phyloP scores from a whole-genome alignment of 805 yeast genomes.

The Kodamaea restingae region DNA sequence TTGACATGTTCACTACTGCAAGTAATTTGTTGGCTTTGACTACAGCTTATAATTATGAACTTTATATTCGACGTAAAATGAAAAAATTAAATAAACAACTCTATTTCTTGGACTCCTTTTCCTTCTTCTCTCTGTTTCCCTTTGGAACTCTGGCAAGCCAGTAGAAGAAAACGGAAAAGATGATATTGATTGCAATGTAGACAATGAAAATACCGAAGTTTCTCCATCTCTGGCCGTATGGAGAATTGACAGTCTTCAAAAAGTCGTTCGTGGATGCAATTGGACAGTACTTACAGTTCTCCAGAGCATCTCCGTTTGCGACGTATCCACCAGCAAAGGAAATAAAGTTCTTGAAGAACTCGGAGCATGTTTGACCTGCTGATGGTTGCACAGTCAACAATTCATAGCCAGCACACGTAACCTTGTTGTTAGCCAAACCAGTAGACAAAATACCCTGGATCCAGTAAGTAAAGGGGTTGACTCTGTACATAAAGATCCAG shows the following conservation, averaged over 20 bases:
- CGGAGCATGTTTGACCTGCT: constrained; percentile 58
- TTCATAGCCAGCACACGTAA: constrained; percentile 26
- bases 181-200: constrained; percentile 32
- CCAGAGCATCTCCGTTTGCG: constrained; percentile 45
- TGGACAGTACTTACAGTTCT: constrained; percentile 50
- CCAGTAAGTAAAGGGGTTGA: constrained; percentile 69
- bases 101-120: constrained; percentile 1
- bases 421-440: constrained; percentile 47
- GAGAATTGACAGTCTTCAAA: constrained; percentile 44
- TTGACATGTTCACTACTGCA: no score
- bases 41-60: no score
- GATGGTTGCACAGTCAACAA: constrained; percentile 38
- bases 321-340: constrained; percentile 52
- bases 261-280: constrained; percentile 54
- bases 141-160: constrained; percentile 72
- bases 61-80: no score
- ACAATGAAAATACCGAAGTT: constrained; percentile 52
- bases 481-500: constrained; percentile 81
- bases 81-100: no score
- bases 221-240: constrained; percentile 58
- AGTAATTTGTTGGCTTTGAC: no score
- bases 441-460: constrained; percentile 50
- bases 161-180: constrained; percentile 37
- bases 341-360: constrained; percentile 46
- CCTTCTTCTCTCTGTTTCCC: constrained; percentile 20